A percentile compares a stretch with the other conserved stretches of the same genome.
These are phyloP conservation scores for Tetrahymena elliotti DNA, from an alignment of 73 alveolate genomes.

Conservation along the genomic window DNA sequence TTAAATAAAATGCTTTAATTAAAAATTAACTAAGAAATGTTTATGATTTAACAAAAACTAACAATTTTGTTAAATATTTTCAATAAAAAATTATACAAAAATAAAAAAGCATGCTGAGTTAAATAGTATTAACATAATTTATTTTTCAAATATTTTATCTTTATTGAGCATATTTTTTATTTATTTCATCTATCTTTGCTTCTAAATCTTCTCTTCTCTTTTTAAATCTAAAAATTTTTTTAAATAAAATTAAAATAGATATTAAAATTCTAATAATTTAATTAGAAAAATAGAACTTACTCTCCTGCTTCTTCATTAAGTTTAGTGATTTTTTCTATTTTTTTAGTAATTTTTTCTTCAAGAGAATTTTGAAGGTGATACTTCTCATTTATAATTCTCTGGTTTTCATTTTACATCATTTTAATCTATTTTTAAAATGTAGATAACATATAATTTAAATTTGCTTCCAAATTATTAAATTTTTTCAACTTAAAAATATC, in stretches of 20 bases:
- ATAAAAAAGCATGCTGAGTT: no score
- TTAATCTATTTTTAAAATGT: neutral
- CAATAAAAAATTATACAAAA: no score
- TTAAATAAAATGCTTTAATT: no score
- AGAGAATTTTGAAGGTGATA: neutral
- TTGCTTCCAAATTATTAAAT: no score
- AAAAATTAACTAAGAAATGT: no score
- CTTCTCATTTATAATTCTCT: neutral
- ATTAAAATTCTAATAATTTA: no score
- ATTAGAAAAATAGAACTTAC: neutral
- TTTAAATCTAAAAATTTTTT: neutral
- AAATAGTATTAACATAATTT: no score
- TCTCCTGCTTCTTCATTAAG: neutral
- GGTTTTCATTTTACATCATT: neutral
- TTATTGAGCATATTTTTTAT: neutral
- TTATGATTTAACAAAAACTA: no score
- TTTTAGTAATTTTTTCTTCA: neutral
- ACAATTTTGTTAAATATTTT: no score
- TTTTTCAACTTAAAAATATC: no score
- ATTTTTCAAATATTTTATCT: neutral
- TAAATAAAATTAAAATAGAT: no score
- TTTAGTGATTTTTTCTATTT: neutral
- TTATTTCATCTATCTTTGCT: neutral
- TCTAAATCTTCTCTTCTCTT: neutral
- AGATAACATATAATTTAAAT: no score